Conservation (phyloP, 2,329 filamentous ascomycete species). For the Fusarium redolens region DNA sequence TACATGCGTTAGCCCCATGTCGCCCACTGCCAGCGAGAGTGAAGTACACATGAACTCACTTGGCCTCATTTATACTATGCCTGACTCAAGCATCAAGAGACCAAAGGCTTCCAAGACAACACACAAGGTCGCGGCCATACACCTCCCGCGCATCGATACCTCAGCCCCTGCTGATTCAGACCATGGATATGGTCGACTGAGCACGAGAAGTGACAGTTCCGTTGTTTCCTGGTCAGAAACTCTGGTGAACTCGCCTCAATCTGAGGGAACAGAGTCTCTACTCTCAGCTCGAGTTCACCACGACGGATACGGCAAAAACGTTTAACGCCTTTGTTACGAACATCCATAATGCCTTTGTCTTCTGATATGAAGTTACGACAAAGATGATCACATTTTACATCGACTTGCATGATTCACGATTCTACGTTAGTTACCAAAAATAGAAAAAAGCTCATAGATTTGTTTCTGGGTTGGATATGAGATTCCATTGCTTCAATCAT, state of each 20-base stretch:
- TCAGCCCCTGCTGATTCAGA: constrained; percentile 14
- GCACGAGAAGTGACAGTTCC: constrained; percentile 33
- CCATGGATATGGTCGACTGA: background rate
- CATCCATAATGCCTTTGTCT: constrained; percentile 8
- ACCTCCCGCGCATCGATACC: constrained; percentile 28
- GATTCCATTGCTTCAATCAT: background rate
- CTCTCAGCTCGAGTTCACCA: constrained; percentile 22
- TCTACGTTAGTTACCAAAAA: constrained; percentile 14
- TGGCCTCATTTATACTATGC: constrained; percentile 32
- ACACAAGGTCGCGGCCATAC: background rate
- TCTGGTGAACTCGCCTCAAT: background rate
- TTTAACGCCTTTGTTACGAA: constrained; percentile 11
- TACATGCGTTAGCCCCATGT: constrained; percentile 10
- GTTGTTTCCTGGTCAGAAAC: constrained; percentile 30
- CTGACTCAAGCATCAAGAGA: background rate
- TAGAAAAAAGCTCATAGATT: constrained; percentile 20
- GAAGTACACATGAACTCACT: constrained; percentile 39
- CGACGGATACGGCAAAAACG: constrained; percentile 20
- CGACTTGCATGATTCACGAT: constrained; percentile 16
- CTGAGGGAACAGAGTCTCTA: constrained; percentile 18
- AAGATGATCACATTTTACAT: constrained; percentile 5
- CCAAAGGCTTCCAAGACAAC: background rate
- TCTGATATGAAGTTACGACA: constrained; percentile 11
- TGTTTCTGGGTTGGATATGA: background rate
- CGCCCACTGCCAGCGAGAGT: constrained; percentile 37